Evolutionary conservation across 306 rosid genomes (phyloP), one percentile per base, ranked within the genome.

Genomic region (Acacia melanoxylon): DNA sequence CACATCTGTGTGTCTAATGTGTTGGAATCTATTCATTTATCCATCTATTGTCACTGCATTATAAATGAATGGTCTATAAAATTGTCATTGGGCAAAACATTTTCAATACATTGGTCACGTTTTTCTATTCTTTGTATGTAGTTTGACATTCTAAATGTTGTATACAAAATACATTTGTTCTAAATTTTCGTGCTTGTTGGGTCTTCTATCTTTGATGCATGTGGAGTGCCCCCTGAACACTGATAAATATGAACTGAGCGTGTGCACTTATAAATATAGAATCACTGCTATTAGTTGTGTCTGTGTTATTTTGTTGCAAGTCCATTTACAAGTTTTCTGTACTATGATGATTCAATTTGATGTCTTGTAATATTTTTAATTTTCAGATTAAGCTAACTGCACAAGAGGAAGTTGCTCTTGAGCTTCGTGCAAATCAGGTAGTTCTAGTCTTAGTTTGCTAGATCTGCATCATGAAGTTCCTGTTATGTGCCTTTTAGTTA

Each of bases 361-460:
- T 70, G 61, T 35, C 29, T 41, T 25, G 33, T 79, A 76, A 79
- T 33, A 44, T 79, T 82, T 76, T n/a, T 52, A 61, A 9, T 72
- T 86, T 84, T 68, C 92, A 96, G 99, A 94, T 96, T 72, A 96
- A 96, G 94, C 82, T 96, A 78, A 96, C 99, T 70, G 95, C 98
- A 69, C 99, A 94, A 88, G 99, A 96, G 76, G 99, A 96, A 86
- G 98, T 96, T 84, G 99, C 98, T 10, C 92, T 96, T 37, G 99
- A 96, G 85, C 99, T 96, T 74, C 98, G 99, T 74, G 97, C 94
- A 45, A 93, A 92, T 86, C 99, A 94, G 98, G 99, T 95, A 87
- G 58, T 45, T 69, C 73, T 78, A 40, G 54, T 45, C 68, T 24
- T 62, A 45, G 49, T 69, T 70, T 73, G 37, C 40, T 44, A 81